Evolutionary conservation across 2,329 filamentous ascomycete species (phyloP).

Genomic region (Fusarium robinianum): DNA sequence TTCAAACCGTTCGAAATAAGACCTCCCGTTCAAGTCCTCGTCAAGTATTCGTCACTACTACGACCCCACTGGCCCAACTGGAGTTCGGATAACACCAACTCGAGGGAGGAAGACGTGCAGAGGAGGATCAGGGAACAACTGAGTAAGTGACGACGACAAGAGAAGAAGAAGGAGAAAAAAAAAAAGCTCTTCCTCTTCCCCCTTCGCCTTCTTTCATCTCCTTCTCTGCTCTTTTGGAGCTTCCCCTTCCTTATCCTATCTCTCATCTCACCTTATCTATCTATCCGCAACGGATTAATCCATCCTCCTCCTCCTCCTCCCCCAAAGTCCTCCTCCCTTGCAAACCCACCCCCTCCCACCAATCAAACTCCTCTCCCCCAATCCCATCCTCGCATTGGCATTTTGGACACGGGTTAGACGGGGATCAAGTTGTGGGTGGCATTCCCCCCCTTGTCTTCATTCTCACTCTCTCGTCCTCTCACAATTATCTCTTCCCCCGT

Average conservation of each 20-base stretch:
- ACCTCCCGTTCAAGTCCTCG: slow-evolving; percentile 13
- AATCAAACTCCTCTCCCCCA: slow-evolving; percentile 21
- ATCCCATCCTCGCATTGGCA: slow-evolving; percentile 25
- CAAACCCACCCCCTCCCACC: slow-evolving; percentile 13
- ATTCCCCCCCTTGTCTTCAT: slow-evolving; percentile 13
- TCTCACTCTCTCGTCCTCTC: background rate
- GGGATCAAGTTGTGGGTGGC: slow-evolving; percentile 17
- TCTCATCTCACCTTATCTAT: slow-evolving; percentile 9
- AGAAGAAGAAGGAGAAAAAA: slow-evolving; percentile 4
- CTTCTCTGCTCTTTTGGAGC: background rate
- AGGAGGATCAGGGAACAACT: slow-evolving; percentile 9
- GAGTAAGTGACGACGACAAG: slow-evolving; percentile 1
- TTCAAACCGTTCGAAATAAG: slow-evolving; percentile 22
- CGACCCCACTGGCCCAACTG: slow-evolving; percentile 28
- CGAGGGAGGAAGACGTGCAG: background rate
- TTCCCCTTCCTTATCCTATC: slow-evolving; percentile 2
- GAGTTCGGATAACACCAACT: slow-evolving; percentile 18
- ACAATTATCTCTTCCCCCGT: slow-evolving; percentile 4
- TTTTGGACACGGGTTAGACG: slow-evolving; percentile 24
- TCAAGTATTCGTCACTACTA: slow-evolving; percentile 31
- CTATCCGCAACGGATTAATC: slow-evolving; percentile 17
- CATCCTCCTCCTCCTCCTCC: slow-evolving; percentile 4
- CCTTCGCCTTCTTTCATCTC: slow-evolving; percentile 1
- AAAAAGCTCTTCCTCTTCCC: slow-evolving; percentile 12
- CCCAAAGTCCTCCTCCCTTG: slow-evolving; percentile 21